A percentile compares a stretch with the other conserved stretches of the same genome.
Evolutionary conservation across 768 basidiomycete species (phyloP).

Genomic region (Lactifluus piperatus): DNA sequence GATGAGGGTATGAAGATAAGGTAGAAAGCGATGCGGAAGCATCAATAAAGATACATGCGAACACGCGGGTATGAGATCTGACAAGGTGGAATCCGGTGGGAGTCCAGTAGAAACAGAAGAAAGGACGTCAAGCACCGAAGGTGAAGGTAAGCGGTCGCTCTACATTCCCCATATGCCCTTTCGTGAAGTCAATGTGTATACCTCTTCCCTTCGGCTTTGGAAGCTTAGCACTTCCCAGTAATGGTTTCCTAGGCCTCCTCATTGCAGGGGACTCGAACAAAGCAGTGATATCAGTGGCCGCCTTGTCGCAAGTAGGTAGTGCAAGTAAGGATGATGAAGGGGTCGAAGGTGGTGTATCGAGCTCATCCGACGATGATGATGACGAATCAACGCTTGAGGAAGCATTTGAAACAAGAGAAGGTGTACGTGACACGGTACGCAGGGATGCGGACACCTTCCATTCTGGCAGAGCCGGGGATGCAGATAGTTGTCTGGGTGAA

Average conservation of each 20-base stretch:
- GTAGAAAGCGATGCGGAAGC: not conserved
- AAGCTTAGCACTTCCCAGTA: not conserved
- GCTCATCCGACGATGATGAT: slow-evolving; percentile 16
- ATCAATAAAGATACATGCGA: not conserved
- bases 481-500: not conserved
- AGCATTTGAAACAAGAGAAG: slow-evolving; percentile 6
- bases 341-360: slow-evolving; percentile 15
- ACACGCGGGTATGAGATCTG: not conserved
- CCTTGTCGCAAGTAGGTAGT: not conserved
- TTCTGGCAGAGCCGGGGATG: not conserved
- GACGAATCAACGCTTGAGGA: slow-evolving; percentile 2
- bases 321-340: not conserved
- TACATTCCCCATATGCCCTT: not conserved
- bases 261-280: not conserved
- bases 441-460: not conserved
- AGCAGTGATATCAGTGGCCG: not conserved
- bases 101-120: not conserved
- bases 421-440: not conserved
- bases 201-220: not conserved
- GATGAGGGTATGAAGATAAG: not conserved
- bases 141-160: not conserved
- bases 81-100: not conserved
- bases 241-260: not conserved
- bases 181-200: not conserved
- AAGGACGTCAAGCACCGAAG: not conserved